These are phyloP conservation scores for Trichomonascaceae sp. DNA, from an alignment of 1,139 yeast genomes.

Conservation along the genomic window DNA sequence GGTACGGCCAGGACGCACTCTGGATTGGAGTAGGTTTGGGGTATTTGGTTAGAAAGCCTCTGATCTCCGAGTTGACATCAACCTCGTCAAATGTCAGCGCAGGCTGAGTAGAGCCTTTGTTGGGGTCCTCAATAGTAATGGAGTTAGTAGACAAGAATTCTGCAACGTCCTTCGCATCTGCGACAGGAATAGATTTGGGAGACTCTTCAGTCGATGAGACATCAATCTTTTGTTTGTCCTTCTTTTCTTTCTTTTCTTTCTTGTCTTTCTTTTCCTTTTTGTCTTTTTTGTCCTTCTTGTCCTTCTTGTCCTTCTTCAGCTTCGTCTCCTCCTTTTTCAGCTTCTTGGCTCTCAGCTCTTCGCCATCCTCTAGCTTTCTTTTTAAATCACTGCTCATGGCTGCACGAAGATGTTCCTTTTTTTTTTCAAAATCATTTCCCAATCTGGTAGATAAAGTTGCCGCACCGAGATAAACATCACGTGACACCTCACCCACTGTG, in stretches of 20 bases:
- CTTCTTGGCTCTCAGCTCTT: constrained; percentile 13
- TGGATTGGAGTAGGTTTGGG: constrained; percentile 94
- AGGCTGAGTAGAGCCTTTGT: constrained; percentile 42
- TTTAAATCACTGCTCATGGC: constrained; percentile 11
- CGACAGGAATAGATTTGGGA: constrained; percentile 10
- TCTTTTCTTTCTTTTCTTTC: constrained; percentile 33
- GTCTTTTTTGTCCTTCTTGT: constrained; percentile 24
- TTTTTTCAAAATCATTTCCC: no score
- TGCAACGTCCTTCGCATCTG: constrained; percentile 31
- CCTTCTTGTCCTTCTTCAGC: constrained; percentile 27
- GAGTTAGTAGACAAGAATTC: constrained; percentile 57
- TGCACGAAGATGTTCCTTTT: no score
- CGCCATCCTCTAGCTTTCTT: constrained; percentile 13
- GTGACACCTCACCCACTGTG: no score
- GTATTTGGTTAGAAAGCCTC: constrained; percentile 38
- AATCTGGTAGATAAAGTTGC: no score
- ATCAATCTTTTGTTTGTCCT: constrained; percentile 27
- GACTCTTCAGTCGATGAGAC: constrained; percentile 22
- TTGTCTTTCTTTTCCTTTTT: constrained; percentile 37
- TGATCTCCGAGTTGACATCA: constrained; percentile 41
- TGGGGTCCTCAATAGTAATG: constrained; percentile 67
- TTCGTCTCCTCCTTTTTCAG: constrained; percentile 15
- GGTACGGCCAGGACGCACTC: constrained; percentile 92
- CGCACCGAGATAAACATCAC: no score
- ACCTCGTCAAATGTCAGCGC: constrained; percentile 55